Percentiles rank a stretch among this genome's conserved stretches.
Conservation (phyloP, 1,139 yeast species). For the Lipomyces yarrowii region DNA sequence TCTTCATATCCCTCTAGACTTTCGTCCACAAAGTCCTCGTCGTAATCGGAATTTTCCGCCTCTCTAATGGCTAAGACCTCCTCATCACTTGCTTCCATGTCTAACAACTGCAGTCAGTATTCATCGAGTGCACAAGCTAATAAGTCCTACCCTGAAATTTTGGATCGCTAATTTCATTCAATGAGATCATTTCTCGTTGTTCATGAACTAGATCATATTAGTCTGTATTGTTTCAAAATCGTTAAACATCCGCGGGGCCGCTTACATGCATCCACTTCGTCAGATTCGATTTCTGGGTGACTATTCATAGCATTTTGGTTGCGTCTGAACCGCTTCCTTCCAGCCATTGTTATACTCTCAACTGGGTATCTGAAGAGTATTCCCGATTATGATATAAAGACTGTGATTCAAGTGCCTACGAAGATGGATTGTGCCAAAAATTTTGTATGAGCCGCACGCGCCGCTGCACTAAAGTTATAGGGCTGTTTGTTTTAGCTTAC, state of each 20-base stretch:
- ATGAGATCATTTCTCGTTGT: conserved; percentile 33
- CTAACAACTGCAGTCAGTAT: neutral
- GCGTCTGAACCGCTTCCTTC: neutral
- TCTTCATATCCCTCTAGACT: neutral
- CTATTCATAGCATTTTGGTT: conserved; percentile 8
- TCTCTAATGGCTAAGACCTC: conserved; percentile 33
- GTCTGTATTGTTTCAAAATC: neutral
- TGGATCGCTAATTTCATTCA: conserved; percentile 14
- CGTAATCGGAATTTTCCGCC: conserved; percentile 34
- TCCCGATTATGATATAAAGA: too few relatives aligned
- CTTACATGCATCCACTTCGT: conserved; percentile 32
- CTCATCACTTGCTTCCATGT: conserved; percentile 34
- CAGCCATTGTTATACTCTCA: neutral
- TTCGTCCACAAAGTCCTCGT: conserved; percentile 28
- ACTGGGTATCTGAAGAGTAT: neutral
- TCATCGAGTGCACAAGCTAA: neutral
- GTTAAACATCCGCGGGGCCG: neutral
- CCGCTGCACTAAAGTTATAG: too few relatives aligned
- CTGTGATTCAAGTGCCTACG: too few relatives aligned
- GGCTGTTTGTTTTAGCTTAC: too few relatives aligned
- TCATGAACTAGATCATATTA: conserved; percentile 30
- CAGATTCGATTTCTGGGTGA: conserved; percentile 22
- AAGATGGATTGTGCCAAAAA: neutral
- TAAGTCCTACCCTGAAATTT: conserved; percentile 8
- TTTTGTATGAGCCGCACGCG: conserved; percentile 4